Evolutionary conservation across 2,329 filamentous ascomycete species (phyloP).

Genomic region (Ceratocystis harringtonii): DNA sequence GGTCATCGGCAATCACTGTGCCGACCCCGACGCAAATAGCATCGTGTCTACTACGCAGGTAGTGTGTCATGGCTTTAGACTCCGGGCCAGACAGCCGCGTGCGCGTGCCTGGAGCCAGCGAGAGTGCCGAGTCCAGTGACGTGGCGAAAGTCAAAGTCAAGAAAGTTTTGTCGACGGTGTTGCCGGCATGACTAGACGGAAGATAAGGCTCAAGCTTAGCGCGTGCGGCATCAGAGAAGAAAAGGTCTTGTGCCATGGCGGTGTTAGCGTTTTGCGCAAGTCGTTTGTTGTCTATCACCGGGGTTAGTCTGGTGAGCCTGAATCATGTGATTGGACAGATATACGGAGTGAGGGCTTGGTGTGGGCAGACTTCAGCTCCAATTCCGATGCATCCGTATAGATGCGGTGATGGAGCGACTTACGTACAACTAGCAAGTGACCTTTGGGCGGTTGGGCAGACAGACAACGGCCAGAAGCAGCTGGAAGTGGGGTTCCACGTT

Average conservation of each 20-base stretch:
- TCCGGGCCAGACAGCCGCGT: slow-evolving; percentile 69
- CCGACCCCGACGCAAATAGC: slow-evolving; percentile 76
- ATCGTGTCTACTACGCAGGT: slow-evolving; percentile 65
- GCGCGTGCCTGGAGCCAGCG: slow-evolving; percentile 62
- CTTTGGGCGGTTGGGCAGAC: too few relatives aligned
- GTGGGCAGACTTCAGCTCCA: too few relatives aligned
- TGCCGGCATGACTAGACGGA: slow-evolving; percentile 19
- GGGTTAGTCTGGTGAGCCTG: neutral
- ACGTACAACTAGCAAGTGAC: too few relatives aligned
- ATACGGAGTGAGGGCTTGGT: too few relatives aligned
- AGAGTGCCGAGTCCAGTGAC: slow-evolving; percentile 70
- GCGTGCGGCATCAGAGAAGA: slow-evolving; percentile 24
- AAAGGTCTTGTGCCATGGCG: slow-evolving; percentile 26
- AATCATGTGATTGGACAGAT: too few relatives aligned
- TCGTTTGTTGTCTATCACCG: neutral
- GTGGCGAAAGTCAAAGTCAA: slow-evolving; percentile 82
- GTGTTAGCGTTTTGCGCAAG: neutral
- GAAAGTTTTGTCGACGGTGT: slow-evolving; percentile 25
- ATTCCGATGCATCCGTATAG: too few relatives aligned
- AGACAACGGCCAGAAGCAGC: neutral
- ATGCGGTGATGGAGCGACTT: too few relatives aligned
- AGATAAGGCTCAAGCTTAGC: slow-evolving; percentile 25
- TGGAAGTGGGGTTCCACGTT: neutral
- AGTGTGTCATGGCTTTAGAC: slow-evolving; percentile 88
- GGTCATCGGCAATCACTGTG: slow-evolving; percentile 73